Conservation (phyloP, 306 rosid species). For the Cucurbita pepo region DNA sequence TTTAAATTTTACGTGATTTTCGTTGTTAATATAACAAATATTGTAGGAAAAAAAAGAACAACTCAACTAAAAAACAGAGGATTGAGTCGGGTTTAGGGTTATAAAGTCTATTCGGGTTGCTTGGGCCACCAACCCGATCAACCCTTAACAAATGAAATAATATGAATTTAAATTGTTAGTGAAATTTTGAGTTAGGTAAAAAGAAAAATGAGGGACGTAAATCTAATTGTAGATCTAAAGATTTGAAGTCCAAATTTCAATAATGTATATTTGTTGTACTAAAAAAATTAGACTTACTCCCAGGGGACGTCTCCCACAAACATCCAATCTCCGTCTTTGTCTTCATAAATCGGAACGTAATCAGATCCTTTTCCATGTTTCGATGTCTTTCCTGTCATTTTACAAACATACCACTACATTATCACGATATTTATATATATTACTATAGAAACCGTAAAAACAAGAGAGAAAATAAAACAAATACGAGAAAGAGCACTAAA, state of each 20-base stretch:
- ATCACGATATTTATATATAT: not conserved
- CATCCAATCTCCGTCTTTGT: slow-evolving; percentile 99
- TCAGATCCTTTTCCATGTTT: slow-evolving; percentile 47
- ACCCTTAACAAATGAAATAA: not conserved
- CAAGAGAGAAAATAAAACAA: not conserved
- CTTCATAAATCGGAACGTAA: slow-evolving; percentile 84
- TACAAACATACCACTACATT: not conserved
- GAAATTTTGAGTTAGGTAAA: not conserved
- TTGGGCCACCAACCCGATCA: no score
- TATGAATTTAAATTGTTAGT: not conserved
- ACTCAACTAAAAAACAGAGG: no score
- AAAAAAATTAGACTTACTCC: slow-evolving; percentile 44
- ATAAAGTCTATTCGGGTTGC: no score
- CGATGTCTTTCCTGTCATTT: slow-evolving; percentile 51
- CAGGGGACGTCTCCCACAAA: slow-evolving; percentile 95
- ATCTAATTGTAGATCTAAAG: no score
- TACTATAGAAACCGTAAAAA: not conserved
- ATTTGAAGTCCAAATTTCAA: no score
- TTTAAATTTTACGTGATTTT: no score
- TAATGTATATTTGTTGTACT: no score
- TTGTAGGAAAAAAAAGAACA: no score
- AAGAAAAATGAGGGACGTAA: not conserved
- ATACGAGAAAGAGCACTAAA: not conserved
- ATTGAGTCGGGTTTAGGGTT: no score
- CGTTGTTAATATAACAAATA: no score